These are phyloP conservation scores for Echinochloa phyllopogon DNA, from an alignment of 176 grass and related monocot species.

Conservation along the genomic window DNA sequence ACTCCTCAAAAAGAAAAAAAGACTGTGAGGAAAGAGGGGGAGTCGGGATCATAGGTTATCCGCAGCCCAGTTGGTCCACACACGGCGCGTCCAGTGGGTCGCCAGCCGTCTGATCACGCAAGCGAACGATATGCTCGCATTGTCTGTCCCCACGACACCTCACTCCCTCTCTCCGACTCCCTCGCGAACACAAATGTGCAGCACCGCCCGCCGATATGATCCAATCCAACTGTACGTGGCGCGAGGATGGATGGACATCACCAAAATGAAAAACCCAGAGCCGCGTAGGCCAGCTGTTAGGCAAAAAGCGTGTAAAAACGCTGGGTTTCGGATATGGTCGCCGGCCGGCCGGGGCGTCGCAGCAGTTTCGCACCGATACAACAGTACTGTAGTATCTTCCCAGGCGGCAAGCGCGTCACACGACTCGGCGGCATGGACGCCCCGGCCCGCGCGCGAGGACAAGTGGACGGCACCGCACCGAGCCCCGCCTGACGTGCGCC, in stretches of 20 bases:
- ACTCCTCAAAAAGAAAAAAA: too few relatives aligned
- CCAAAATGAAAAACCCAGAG: too few relatives aligned
- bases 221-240: too few relatives aligned
- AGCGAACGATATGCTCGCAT: background rate
- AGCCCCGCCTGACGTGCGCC: background rate
- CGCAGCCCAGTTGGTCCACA: background rate
- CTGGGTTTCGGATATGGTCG: constrained; percentile 10
- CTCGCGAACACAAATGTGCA: too few relatives aligned
- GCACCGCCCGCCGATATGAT: too few relatives aligned
- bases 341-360: background rate
- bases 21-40: constrained; percentile 17
- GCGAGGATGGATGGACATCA: background rate
- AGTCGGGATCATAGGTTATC: background rate
- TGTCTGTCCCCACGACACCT: background rate
- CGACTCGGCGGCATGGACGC: background rate
- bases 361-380: background rate
- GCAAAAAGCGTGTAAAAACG: background rate
- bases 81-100: constrained; percentile 4
- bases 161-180: background rate
- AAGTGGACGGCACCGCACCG: constrained; percentile 26
- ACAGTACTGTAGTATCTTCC: background rate
- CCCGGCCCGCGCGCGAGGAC: background rate
- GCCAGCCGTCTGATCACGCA: constrained; percentile 19
- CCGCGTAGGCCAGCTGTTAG: too few relatives aligned
- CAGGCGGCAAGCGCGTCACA: constrained; percentile 6